Evolutionary conservation across 2,329 filamentous ascomycete genomes (phyloP).

Genomic region (Sphaerostilbella broomeana): DNA sequence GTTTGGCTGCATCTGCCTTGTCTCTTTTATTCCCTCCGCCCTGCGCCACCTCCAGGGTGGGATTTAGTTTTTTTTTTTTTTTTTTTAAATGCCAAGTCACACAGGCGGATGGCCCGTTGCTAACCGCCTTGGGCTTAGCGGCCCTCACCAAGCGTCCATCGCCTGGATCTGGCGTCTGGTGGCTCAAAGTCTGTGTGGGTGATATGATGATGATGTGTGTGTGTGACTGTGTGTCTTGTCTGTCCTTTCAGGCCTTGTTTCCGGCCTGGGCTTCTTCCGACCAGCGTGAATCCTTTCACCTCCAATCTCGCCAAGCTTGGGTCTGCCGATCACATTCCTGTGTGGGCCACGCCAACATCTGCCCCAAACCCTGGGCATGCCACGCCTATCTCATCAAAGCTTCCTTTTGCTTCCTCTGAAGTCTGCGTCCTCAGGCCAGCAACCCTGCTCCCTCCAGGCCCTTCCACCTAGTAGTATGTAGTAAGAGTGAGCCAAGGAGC

Average conservation of each 20-base stretch:
- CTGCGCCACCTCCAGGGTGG: slow-evolving; percentile 5
- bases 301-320: slow-evolving; percentile 1
- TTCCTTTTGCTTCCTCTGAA: too few relatives aligned
- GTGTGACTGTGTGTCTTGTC: not conserved
- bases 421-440: too few relatives aligned
- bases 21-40: slow-evolving; percentile 3
- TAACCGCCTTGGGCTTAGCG: slow-evolving; percentile 8
- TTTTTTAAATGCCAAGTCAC: slow-evolving; percentile 3
- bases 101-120: slow-evolving; percentile 9
- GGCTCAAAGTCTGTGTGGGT: not conserved
- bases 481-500: too few relatives aligned
- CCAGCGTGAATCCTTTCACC: slow-evolving; percentile 11
- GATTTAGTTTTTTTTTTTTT: slow-evolving; percentile 1
- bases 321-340: slow-evolving; percentile 9
- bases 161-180: slow-evolving; percentile 6
- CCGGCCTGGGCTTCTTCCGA: too few relatives aligned
- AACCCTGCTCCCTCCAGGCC: too few relatives aligned
- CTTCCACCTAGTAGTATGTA: too few relatives aligned
- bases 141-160: slow-evolving; percentile 1
- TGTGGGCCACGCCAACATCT: slow-evolving; percentile 4
- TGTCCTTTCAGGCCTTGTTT: slow-evolving; percentile 6
- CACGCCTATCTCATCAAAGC: too few relatives aligned
- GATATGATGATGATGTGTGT: not conserved
- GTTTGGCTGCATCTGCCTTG: slow-evolving; percentile 9
- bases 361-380: too few relatives aligned